Conservation (phyloP, 148 eudicot genomes). For the Heliosperma pusillum region DNA sequence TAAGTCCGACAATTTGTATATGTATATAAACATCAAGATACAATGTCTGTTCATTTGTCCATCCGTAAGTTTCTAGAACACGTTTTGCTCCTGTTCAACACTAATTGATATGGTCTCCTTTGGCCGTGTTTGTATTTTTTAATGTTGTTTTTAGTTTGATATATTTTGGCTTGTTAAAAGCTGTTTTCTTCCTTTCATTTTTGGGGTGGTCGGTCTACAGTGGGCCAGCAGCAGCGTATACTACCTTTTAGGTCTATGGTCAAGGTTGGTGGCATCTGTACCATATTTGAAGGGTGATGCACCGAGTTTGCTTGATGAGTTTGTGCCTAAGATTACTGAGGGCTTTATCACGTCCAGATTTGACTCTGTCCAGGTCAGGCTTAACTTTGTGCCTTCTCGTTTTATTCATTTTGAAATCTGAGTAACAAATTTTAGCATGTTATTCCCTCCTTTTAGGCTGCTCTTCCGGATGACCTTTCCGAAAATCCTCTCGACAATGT, state of each 20-base stretch:
- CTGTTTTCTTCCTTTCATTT: conserved; percentile 14
- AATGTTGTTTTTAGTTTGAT: background rate
- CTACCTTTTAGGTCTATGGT: conserved; percentile 88
- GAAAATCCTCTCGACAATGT: conserved; percentile 89
- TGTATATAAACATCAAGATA: background rate
- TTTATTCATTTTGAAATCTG: background rate
- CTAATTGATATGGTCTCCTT: background rate
- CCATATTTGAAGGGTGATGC: conserved; percentile 81
- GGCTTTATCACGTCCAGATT: conserved; percentile 84
- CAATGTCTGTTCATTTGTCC: background rate
- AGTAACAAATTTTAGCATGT: background rate
- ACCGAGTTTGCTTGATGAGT: conserved; percentile 76
- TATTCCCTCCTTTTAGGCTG: conserved; percentile 40
- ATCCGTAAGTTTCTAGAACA: background rate
- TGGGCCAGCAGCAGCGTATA: conserved; percentile 97
- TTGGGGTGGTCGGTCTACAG: conserved; percentile 29
- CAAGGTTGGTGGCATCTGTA: conserved; percentile 81
- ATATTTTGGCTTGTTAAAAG: background rate
- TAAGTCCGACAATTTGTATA: background rate
- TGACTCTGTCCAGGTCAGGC: conserved; percentile 73
- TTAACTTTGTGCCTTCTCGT: conserved; percentile 6
- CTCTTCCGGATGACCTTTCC: conserved; percentile 62
- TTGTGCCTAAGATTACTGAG: conserved; percentile 84
- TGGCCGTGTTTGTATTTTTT: background rate
- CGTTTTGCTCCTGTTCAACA: background rate